phyloP scores from a whole-genome alignment of 306 rosid genomes.

The Sechiopsis laciniata region DNA sequence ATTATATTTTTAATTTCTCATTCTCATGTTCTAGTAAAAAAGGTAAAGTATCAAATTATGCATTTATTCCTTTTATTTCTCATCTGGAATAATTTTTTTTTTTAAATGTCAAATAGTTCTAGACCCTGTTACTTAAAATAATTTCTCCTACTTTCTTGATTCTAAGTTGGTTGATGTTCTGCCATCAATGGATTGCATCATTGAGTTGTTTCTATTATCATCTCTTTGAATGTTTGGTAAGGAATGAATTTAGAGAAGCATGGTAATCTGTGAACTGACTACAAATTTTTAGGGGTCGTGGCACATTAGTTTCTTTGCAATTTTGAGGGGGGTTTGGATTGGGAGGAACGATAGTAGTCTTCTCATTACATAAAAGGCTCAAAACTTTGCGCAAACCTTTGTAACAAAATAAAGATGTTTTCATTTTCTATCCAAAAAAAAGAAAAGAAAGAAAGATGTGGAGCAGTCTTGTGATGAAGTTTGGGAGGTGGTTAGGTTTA shows the following conservation, averaged over 20 bases:
- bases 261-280: not conserved
- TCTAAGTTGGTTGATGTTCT: not conserved
- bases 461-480: not conserved
- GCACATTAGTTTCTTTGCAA: not conserved
- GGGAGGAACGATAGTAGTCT: too few relatives aligned
- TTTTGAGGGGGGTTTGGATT: not conserved
- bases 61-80: not conserved
- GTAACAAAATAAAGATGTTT: too few relatives aligned
- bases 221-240: too few relatives aligned
- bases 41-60: not conserved
- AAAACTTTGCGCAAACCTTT: too few relatives aligned
- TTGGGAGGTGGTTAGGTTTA: not conserved
- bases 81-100: not conserved
- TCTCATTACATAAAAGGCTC: too few relatives aligned
- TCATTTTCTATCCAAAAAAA: too few relatives aligned
- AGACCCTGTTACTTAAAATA: not conserved
- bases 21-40: not conserved
- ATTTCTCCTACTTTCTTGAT: conserved; percentile 1
- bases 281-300: not conserved
- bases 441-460: not conserved
- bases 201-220: too few relatives aligned
- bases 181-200: not conserved
- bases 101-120: not conserved
- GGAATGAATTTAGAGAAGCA: not conserved
- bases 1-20: not conserved